A percentile compares a stretch with the other conserved stretches of the same genome.
Evolutionary conservation across 225 moss, liverwort and hornwort species (phyloP).

Genomic region (Marchantia polymorpha): DNA sequence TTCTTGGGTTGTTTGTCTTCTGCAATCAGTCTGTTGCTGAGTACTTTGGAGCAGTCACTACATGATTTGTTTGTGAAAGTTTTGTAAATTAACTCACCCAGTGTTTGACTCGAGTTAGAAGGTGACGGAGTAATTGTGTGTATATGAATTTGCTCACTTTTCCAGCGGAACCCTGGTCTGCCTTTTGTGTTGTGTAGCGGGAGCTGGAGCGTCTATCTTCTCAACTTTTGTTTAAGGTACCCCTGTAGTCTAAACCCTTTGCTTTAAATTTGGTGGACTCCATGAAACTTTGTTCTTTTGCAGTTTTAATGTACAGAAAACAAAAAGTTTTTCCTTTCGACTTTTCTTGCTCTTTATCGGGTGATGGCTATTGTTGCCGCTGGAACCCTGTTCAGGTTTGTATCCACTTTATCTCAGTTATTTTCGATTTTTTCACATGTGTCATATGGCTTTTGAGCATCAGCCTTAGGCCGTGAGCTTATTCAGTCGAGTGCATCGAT

Average conservation of each 20-base stretch:
- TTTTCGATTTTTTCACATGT: no score
- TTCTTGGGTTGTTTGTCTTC: neutral
- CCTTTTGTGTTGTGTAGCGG: constrained; percentile 45
- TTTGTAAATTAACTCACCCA: neutral
- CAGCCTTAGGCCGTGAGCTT: no score
- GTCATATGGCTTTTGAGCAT: no score
- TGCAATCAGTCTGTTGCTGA: neutral
- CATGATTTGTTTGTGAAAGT: neutral
- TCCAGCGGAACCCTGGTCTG: neutral
- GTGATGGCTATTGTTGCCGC: no score
- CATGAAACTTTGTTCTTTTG: no score
- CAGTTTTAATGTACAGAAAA: no score
- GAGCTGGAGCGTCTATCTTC: constrained; percentile 80
- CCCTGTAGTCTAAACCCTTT: neutral
- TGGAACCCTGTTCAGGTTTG: no score
- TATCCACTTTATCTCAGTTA: no score
- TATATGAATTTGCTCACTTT: neutral
- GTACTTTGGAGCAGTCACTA: neutral
- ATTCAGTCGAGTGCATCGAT: no score
- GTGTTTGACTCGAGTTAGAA: neutral
- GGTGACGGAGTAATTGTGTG: neutral
- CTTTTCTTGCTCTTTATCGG: no score
- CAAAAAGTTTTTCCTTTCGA: no score
- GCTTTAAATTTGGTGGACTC: neutral
- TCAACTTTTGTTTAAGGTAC: constrained; percentile 90